These are phyloP conservation scores for Pinus taeda DNA, from an alignment of 75 land plant species.

Conservation along the genomic window DNA sequence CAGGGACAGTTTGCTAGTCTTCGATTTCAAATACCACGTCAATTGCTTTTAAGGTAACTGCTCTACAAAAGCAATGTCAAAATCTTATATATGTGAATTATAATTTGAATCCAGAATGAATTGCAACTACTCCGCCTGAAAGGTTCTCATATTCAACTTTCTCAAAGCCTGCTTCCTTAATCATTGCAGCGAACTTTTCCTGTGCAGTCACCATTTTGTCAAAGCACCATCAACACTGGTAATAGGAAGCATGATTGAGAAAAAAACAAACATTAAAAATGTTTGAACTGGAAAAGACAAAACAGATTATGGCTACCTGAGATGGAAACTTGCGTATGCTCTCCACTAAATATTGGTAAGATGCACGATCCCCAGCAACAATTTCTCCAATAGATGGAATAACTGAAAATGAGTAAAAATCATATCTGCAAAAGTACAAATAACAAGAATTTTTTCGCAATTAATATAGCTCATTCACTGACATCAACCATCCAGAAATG, in stretches of 20 bases:
- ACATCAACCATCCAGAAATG: background rate
- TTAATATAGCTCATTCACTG: background rate
- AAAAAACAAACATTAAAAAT: background rate
- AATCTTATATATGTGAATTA: background rate
- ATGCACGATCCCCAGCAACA: slow-evolving; percentile 83
- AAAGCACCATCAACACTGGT: background rate
- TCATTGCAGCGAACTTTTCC: slow-evolving; percentile 87
- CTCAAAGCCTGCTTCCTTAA: slow-evolving; percentile 80
- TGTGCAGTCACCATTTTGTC: slow-evolving; percentile 20
- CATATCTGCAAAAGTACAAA: slow-evolving; percentile 57
- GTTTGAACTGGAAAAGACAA: background rate
- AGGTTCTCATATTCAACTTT: slow-evolving; percentile 95
- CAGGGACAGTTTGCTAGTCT: no score
- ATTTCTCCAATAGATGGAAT: slow-evolving; percentile 85
- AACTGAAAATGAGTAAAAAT: slow-evolving; percentile 80
- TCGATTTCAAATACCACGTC: no score
- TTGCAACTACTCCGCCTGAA: slow-evolving; percentile 91
- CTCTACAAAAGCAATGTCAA: no score
- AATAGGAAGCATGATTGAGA: background rate
- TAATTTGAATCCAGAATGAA: slow-evolving; percentile 84
- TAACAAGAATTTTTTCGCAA: background rate
- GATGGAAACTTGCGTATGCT: slow-evolving; percentile 77
- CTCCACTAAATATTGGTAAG: slow-evolving; percentile 95
- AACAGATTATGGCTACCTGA: slow-evolving; percentile 33
- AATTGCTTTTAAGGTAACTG: no score